A percentile compares a stretch with the other conserved stretches of the same genome.
Evolutionary conservation across 1,284 basidiomycete species (phyloP).

Genomic region (Neolentinus lepideus): DNA sequence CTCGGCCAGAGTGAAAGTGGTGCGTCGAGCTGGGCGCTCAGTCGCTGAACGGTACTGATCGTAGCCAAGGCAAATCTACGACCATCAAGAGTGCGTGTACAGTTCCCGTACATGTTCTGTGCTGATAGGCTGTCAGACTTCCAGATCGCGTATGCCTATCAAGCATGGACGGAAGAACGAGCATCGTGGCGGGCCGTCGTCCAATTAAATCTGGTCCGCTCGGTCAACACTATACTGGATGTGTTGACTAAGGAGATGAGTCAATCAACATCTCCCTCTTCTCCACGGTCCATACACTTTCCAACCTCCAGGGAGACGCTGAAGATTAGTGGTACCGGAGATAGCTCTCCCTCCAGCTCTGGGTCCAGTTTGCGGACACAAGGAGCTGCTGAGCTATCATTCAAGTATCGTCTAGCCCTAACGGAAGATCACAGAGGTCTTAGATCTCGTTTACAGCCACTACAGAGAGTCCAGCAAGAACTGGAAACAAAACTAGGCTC

Average conservation of each 20-base stretch:
- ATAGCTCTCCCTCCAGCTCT: constrained; percentile 32
- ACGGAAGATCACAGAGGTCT: constrained; percentile 48
- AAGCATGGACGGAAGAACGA: constrained; percentile 48
- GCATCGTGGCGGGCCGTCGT: constrained; percentile 57
- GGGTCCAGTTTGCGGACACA: constrained; percentile 26
- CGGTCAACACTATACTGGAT: constrained; percentile 30
- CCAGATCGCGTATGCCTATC: constrained; percentile 31
- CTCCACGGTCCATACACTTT: constrained; percentile 3
- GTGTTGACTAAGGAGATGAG: constrained; percentile 34
- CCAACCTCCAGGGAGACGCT: constrained; percentile 7
- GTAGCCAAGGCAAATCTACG: constrained; percentile 45
- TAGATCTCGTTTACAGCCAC: constrained; percentile 41
- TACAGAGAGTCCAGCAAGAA: constrained; percentile 47
- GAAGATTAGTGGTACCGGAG: not conserved
- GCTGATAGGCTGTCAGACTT: constrained; percentile 25
- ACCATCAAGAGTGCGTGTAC: constrained; percentile 52
- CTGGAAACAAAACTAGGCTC: constrained; percentile 53
- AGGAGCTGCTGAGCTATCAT: not conserved
- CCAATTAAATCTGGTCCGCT: constrained; percentile 59
- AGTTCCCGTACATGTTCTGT: constrained; percentile 1
- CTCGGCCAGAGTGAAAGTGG: constrained; percentile 35
- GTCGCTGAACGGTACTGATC: not conserved
- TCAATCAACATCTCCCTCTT: constrained; percentile 1
- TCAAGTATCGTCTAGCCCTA: constrained; percentile 36
- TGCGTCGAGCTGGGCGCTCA: not conserved